phyloP scores from a whole-genome alignment of 176 grass and related monocot species.

The Oryza officinalis region DNA sequence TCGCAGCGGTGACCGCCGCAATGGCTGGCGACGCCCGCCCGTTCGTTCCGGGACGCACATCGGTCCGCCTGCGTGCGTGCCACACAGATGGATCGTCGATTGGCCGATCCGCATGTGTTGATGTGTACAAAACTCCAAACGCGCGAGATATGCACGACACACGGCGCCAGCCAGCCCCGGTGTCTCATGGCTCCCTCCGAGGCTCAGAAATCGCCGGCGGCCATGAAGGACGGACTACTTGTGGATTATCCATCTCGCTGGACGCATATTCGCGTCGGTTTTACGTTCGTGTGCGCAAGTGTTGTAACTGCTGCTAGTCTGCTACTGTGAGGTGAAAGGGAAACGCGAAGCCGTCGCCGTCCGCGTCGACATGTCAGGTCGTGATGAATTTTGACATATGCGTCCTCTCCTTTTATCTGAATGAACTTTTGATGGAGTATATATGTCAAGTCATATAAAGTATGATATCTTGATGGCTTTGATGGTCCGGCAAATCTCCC shows the following conservation, averaged over 20 bases:
- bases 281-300: not conserved
- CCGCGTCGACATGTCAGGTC: not conserved
- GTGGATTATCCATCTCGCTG: not conserved
- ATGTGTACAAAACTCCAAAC: not conserved
- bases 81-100: not conserved
- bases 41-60: not conserved
- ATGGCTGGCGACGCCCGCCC: not conserved
- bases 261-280: not conserved
- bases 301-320: not conserved
- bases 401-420: not conserved
- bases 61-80: not conserved
- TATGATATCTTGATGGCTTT: not conserved
- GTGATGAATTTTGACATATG: not conserved
- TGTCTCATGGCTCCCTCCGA: not conserved
- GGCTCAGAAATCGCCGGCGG: no score
- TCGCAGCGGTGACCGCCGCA: not conserved
- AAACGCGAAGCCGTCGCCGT: not conserved
- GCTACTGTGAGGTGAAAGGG: not conserved
- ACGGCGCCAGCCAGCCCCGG: not conserved
- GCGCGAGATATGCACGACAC: not conserved
- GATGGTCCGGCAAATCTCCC: not conserved
- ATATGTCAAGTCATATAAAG: slow-evolving; percentile 1
- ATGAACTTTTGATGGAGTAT: not conserved
- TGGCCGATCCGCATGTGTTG: no score
- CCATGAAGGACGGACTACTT: not conserved